Percentiles rank a stretch among this genome's conserved stretches.
Conservation (phyloP, 1,139 yeast species). For the Barnettozyma hawaiiensis region DNA sequence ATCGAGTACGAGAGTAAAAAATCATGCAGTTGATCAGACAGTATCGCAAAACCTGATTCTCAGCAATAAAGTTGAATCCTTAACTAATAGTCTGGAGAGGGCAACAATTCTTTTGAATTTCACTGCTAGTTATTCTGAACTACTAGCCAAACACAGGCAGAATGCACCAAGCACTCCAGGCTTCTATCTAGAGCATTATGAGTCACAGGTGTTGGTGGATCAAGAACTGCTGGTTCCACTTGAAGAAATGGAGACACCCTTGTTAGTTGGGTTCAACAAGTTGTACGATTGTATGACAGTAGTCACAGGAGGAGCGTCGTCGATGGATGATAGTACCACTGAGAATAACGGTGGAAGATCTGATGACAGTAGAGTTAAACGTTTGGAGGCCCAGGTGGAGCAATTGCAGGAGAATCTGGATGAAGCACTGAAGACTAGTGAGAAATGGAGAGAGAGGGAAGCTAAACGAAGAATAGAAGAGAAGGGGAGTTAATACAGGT, state of each 20-base stretch:
- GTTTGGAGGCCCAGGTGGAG: constrained; percentile 33
- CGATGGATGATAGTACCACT: not conserved
- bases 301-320: not conserved
- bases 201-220: constrained; percentile 3
- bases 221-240: constrained; percentile 4
- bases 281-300: constrained; percentile 15
- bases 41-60: constrained; percentile 5
- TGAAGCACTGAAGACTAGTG: constrained; percentile 41
- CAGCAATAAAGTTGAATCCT: constrained; percentile 6
- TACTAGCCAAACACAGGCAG: constrained; percentile 3
- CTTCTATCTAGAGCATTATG: constrained; percentile 9
- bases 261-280: constrained; percentile 13
- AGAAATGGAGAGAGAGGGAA: constrained; percentile 37
- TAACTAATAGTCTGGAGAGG: constrained; percentile 2
- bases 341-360: not conserved
- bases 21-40: constrained; percentile 4
- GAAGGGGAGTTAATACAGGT: too few relatives aligned
- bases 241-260: constrained; percentile 8
- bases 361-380: not conserved
- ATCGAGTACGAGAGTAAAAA: constrained; percentile 14
- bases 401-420: constrained; percentile 38
- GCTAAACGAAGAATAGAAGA: not conserved
- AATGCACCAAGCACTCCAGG: constrained; percentile 6
- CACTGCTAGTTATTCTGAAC: constrained; percentile 4
- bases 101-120: constrained; percentile 6